Evolutionary conservation across 2,329 filamentous ascomycete genomes (phyloP).

Genomic region (Tolypocladium capitatum): DNA sequence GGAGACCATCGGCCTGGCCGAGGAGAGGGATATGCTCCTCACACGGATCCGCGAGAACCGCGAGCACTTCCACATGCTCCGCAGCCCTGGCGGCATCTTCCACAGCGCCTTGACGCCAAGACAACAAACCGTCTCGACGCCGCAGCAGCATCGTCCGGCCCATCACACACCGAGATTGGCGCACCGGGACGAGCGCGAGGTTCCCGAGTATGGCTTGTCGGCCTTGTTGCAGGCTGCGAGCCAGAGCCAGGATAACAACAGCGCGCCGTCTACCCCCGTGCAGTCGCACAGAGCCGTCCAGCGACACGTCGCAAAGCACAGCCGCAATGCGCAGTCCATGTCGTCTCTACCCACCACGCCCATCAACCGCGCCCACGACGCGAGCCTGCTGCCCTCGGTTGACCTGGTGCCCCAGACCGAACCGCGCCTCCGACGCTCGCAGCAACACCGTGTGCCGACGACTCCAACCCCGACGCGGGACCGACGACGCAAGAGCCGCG

Average conservation of each 20-base stretch:
- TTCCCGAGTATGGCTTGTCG: conserved; percentile 52
- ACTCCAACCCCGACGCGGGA: conserved; percentile 28
- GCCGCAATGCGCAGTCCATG: conserved; percentile 65
- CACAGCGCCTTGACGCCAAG: conserved; percentile 49
- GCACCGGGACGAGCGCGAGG: conserved; percentile 31
- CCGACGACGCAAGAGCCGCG: conserved; percentile 55
- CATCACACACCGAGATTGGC: conserved; percentile 34
- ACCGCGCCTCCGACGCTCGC: conserved; percentile 32
- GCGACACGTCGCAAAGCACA: conserved; percentile 48
- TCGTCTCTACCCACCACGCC: conserved; percentile 77
- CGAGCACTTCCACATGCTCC: conserved; percentile 69
- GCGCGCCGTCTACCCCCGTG: conserved; percentile 59
- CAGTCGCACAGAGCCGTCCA: conserved; percentile 29
- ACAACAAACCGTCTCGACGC: conserved; percentile 29
- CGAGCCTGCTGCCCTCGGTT: conserved; percentile 46
- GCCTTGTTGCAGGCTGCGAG: conserved; percentile 70
- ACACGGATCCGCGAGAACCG: conserved; percentile 81
- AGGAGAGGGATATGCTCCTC: conserved; percentile 66
- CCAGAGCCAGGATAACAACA: conserved; percentile 48
- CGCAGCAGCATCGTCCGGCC: conserved; percentile 33
- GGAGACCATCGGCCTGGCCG: conserved; percentile 53
- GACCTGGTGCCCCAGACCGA: conserved; percentile 49
- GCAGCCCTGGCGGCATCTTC: conserved; percentile 58
- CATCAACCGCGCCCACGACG: conserved; percentile 35
- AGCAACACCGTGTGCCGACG: conserved; percentile 27